Evolutionary conservation across 495 filamentous ascomycete genomes (phyloP).

Genomic region (Clavariopsis aquatica): DNA sequence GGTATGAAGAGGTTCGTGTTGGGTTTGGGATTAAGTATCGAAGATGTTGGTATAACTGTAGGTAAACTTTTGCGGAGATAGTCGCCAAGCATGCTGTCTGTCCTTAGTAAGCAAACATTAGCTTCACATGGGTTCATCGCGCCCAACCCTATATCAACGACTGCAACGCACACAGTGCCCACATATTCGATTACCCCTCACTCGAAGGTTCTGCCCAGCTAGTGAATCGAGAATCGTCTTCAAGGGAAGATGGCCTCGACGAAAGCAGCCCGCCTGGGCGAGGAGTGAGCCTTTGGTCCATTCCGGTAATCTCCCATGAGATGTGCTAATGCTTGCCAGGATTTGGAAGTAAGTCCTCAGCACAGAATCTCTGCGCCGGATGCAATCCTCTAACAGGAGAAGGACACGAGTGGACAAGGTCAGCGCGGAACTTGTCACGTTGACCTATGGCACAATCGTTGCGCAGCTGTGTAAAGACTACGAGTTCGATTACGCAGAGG

Average conservation of each 20-base stretch:
- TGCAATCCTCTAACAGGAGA: constrained; percentile 19
- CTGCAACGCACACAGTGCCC: background rate
- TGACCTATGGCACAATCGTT: constrained; percentile 98
- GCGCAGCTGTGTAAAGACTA: constrained; percentile 95
- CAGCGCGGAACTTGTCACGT: constrained; percentile 91
- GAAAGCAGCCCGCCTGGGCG: constrained; percentile 89
- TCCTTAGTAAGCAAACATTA: no score
- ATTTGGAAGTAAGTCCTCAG: constrained; percentile 87
- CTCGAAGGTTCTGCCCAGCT: background rate
- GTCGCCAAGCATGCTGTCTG: no score
- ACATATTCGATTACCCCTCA: background rate
- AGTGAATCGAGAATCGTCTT: background rate
- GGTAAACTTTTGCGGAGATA: no score
- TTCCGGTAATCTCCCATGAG: constrained; percentile 8
- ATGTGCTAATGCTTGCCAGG: constrained; percentile 52
- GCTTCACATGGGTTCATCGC: no score
- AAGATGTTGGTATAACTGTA: no score
- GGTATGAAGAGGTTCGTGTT: no score
- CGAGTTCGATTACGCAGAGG: constrained; percentile 87
- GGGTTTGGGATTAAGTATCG: no score
- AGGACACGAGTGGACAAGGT: constrained; percentile 72
- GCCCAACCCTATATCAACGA: background rate
- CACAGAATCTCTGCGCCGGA: constrained; percentile 1
- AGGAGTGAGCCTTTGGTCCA: constrained; percentile 72
- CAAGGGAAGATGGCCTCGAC: constrained; percentile 68